These are phyloP conservation scores for Bretziella fagacearum DNA, from an alignment of 2,329 filamentous ascomycete genomes.

Conservation along the genomic window DNA sequence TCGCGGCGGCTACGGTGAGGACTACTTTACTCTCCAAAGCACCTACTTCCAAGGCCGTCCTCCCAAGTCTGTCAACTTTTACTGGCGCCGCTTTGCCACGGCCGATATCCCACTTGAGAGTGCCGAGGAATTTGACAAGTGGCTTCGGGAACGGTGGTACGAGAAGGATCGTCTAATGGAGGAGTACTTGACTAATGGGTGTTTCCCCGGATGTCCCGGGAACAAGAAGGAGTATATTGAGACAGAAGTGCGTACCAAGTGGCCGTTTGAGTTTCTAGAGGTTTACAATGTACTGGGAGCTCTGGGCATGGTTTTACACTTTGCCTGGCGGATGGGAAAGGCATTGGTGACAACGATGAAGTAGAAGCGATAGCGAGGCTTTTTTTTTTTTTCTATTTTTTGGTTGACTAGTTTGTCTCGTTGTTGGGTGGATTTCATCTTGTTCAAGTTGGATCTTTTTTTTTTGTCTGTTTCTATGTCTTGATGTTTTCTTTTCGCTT, in stretches of 20 bases:
- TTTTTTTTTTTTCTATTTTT: background rate
- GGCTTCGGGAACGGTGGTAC: constrained; percentile 74
- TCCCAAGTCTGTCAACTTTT: constrained; percentile 90
- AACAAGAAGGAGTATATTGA: constrained; percentile 14
- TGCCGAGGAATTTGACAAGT: constrained; percentile 58
- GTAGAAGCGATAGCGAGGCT: background rate
- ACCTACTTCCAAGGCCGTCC: constrained; percentile 79
- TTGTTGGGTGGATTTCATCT: too few relatives aligned
- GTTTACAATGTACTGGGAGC: constrained; percentile 13
- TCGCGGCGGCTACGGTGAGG: constrained; percentile 70
- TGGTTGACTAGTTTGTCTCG: too few relatives aligned
- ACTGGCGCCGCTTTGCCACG: constrained; percentile 77
- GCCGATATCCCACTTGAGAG: constrained; percentile 66
- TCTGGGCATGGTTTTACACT: constrained; percentile 6
- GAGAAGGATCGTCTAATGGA: constrained; percentile 87
- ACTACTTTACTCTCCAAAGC: constrained; percentile 71
- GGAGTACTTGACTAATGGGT: constrained; percentile 57
- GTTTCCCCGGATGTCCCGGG: constrained; percentile 43
- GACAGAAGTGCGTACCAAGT: constrained; percentile 12
- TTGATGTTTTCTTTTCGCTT: too few relatives aligned
- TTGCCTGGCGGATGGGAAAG: constrained; percentile 7
- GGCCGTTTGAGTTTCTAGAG: constrained; percentile 13
- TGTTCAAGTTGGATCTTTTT: too few relatives aligned
- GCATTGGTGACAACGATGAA: background rate
- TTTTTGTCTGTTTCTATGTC: too few relatives aligned